phyloP scores from a whole-genome alignment of 306 rosid genomes.

The Glycine tomentella region DNA sequence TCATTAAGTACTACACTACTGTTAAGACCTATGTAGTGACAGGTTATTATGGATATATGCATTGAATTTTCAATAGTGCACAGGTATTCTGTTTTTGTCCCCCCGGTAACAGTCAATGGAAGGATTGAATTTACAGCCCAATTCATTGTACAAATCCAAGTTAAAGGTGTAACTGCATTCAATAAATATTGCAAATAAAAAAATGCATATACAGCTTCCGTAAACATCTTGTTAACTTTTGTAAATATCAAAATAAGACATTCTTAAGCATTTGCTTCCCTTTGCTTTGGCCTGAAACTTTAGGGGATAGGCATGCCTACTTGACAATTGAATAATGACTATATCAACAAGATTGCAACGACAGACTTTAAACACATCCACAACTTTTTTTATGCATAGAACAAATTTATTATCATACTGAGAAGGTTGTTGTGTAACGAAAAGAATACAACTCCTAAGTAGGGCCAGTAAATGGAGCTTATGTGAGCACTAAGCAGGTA shows the following conservation, averaged over 20 bases:
- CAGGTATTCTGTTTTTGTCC: neutral
- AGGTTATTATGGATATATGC: neutral
- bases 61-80: conserved; percentile 17
- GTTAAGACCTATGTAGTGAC: neutral
- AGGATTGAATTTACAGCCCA: neutral
- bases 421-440: neutral
- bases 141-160: conserved; percentile 5
- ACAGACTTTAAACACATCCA: neutral
- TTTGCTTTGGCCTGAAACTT: neutral
- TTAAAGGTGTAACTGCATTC: neutral
- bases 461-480: neutral
- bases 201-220: neutral
- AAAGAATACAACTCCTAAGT: neutral
- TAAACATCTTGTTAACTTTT: conserved; percentile 15
- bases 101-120: neutral
- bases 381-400: conserved; percentile 23
- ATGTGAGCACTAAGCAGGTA: neutral
- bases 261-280: conserved; percentile 21
- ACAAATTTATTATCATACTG: neutral
- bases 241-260: neutral
- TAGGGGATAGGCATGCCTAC: conserved; percentile 7
- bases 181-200: conserved; percentile 1
- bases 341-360: neutral
- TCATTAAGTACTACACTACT: neutral
- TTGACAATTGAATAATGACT: conserved; percentile 8